phyloP scores from a whole-genome alignment of 1,284 basidiomycete species.

The Cystobasidium sp. region DNA sequence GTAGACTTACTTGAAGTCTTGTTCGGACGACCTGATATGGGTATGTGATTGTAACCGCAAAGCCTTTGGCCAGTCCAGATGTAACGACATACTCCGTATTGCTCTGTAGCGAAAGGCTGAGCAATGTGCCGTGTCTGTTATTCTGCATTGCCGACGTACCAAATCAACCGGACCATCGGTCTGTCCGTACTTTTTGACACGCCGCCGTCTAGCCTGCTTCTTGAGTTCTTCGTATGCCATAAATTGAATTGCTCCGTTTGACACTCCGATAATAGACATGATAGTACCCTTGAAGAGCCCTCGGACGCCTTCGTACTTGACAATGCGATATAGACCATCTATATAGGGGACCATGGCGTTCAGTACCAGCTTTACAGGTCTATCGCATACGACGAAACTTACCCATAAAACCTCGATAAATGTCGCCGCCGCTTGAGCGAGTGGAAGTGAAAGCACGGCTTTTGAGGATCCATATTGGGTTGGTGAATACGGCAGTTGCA shows the following conservation, averaged over 20 bases:
- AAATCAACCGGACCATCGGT: slow-evolving; percentile 78
- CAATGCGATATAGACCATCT: slow-evolving; percentile 75
- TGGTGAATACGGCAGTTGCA: slow-evolving; percentile 90
- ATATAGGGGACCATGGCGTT: not conserved
- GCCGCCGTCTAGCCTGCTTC: slow-evolving; percentile 78
- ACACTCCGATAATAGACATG: slow-evolving; percentile 89
- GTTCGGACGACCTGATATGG: slow-evolving; percentile 97
- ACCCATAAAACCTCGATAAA: slow-evolving; percentile 82
- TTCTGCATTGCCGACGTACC: slow-evolving; percentile 61
- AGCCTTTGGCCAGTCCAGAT: slow-evolving; percentile 86
- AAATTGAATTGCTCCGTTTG: slow-evolving; percentile 95
- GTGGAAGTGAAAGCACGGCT: slow-evolving; percentile 93
- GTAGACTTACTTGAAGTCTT: slow-evolving; percentile 75
- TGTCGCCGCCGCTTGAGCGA: slow-evolving; percentile 64
- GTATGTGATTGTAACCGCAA: slow-evolving; percentile 84
- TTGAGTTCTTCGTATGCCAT: slow-evolving; percentile 97
- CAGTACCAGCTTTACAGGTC: not conserved
- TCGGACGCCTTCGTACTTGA: slow-evolving; percentile 67
- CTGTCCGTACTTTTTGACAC: slow-evolving; percentile 66
- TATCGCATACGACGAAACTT: slow-evolving; percentile 54
- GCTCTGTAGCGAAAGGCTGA: slow-evolving; percentile 63
- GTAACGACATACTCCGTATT: slow-evolving; percentile 91
- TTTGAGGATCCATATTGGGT: slow-evolving; percentile 98
- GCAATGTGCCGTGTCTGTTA: slow-evolving; percentile 8
- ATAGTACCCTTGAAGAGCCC: slow-evolving; percentile 88